A percentile compares a stretch with the other conserved stretches of the same genome.
phyloP scores from a whole-genome alignment of 768 basidiomycete species.

The Termitomyces sp. region DNA sequence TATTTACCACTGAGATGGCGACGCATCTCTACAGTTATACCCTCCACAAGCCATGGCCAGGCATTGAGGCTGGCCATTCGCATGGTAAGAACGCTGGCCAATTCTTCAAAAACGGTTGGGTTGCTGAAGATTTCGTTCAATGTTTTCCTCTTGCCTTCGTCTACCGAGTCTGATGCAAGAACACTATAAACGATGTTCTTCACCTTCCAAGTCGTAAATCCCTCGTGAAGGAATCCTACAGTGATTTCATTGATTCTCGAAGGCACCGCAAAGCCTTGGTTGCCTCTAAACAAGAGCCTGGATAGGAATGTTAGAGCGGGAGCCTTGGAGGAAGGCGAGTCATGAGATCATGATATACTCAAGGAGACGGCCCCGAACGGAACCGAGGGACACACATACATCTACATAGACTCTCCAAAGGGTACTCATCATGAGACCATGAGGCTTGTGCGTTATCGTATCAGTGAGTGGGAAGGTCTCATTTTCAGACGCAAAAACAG shows the following conservation, averaged over 20 bases:
- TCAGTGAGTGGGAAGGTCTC: too few relatives aligned
- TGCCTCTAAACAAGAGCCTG: constrained; percentile 13
- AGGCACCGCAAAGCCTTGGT: constrained; percentile 22
- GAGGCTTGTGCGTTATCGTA: too few relatives aligned
- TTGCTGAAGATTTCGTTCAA: constrained; percentile 37
- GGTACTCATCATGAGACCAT: background rate
- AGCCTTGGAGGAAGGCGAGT: background rate
- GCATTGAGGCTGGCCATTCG: constrained; percentile 31
- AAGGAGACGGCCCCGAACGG: background rate
- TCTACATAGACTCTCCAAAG: background rate
- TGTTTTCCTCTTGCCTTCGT: constrained; percentile 32
- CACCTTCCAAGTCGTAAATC: constrained; percentile 22
- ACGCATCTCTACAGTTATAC: constrained; percentile 37
- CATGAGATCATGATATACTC: background rate
- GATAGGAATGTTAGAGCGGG: too few relatives aligned
- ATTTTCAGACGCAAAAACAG: background rate
- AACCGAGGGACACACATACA: background rate
- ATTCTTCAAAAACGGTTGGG: constrained; percentile 28
- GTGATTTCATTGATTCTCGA: constrained; percentile 21
- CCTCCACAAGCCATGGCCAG: constrained; percentile 40
- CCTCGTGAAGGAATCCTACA: constrained; percentile 22
- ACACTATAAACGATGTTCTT: constrained; percentile 26
- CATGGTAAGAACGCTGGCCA: constrained; percentile 42
- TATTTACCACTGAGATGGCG: constrained; percentile 45
- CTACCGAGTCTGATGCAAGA: constrained; percentile 30